Conservation (phyloP, 192 early-diverging fungal species). For the Coemansia reversa region DNA sequence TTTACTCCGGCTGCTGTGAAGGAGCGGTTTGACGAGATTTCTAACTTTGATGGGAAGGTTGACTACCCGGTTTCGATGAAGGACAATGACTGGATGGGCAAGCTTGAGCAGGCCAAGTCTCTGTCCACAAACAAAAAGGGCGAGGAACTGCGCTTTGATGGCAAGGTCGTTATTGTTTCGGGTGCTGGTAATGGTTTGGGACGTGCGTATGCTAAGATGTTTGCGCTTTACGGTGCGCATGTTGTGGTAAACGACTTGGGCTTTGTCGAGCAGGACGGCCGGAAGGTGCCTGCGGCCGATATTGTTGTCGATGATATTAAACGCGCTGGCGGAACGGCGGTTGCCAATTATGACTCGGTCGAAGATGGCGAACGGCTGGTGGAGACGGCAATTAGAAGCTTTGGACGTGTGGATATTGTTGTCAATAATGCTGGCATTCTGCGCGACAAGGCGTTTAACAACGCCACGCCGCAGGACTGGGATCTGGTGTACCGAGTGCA, state of each 20-base stretch:
- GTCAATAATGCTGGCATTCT: conserved; percentile 99
- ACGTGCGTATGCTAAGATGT: conserved; percentile 79
- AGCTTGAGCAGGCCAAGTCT: conserved; percentile 72
- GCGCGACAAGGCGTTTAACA: conserved; percentile 89
- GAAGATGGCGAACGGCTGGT: conserved; percentile 95
- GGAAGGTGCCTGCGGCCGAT: conserved; percentile 58
- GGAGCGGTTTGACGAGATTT: conserved; percentile 74
- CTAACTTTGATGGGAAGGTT: conserved; percentile 62
- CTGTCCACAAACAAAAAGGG: conserved; percentile 62
- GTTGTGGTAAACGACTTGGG: conserved; percentile 96
- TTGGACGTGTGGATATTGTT: conserved; percentile 77
- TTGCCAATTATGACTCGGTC: conserved; percentile 91
- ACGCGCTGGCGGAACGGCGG: conserved; percentile 81
- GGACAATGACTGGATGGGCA: conserved; percentile 80
- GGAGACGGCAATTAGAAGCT: conserved; percentile 84
- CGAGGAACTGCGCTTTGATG: conserved; percentile 67
- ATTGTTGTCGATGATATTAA: conserved; percentile 83
- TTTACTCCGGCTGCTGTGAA: conserved; percentile 85
- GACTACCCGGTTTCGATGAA: conserved; percentile 72
- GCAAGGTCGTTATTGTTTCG: conserved; percentile 83
- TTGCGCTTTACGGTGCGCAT: conserved; percentile 80
- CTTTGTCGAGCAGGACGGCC: conserved; percentile 46
- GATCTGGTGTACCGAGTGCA: conserved; percentile 90
- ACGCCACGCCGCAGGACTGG: conserved; percentile 93
- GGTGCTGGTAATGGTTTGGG: conserved; percentile 95